These are phyloP conservation scores for Leucocoprinus birnbaumii DNA, from an alignment of 768 basidiomycete species.

Conservation along the genomic window DNA sequence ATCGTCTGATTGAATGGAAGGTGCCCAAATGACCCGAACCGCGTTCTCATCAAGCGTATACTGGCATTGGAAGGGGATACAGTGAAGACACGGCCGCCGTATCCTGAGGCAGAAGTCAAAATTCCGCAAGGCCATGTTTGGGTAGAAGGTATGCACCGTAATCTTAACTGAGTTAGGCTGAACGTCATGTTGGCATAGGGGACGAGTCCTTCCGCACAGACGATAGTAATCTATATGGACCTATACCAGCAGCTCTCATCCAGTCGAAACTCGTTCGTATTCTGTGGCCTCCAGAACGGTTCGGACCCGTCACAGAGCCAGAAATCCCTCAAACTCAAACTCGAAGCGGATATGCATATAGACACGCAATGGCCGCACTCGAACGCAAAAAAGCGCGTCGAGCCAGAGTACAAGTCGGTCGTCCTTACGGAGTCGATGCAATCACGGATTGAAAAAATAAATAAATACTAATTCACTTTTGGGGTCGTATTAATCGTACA, in stretches of 20 bases:
- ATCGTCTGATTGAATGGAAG: constrained; percentile 28
- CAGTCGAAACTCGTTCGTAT: constrained; percentile 48
- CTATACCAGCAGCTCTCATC: constrained; percentile 48
- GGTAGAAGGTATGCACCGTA: constrained; percentile 58
- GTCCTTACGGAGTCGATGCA: constrained; percentile 10
- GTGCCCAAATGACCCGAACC: constrained; percentile 53
- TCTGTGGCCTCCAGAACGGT: constrained; percentile 49
- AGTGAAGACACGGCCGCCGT: constrained; percentile 68
- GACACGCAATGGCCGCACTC: constrained; percentile 32
- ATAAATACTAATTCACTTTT: background rate
- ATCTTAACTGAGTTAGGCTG: background rate
- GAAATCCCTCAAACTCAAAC: constrained; percentile 10
- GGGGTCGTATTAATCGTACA: background rate
- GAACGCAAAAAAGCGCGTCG: constrained; percentile 36
- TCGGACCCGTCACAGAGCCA: constrained; percentile 29
- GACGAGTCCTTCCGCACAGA: constrained; percentile 65
- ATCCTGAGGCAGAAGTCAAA: constrained; percentile 47
- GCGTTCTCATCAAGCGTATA: constrained; percentile 63
- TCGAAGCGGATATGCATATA: constrained; percentile 21
- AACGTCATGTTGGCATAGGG: constrained; percentile 30
- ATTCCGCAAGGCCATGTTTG: constrained; percentile 67
- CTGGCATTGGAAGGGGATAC: constrained; percentile 60
- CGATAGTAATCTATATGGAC: constrained; percentile 73
- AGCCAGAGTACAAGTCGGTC: constrained; percentile 29
- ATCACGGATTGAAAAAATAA: constrained; percentile 2